These are phyloP conservation scores for Hemisphaericaspora xylofermentans DNA, from an alignment of 1,139 yeast genomes.

Conservation along the genomic window DNA sequence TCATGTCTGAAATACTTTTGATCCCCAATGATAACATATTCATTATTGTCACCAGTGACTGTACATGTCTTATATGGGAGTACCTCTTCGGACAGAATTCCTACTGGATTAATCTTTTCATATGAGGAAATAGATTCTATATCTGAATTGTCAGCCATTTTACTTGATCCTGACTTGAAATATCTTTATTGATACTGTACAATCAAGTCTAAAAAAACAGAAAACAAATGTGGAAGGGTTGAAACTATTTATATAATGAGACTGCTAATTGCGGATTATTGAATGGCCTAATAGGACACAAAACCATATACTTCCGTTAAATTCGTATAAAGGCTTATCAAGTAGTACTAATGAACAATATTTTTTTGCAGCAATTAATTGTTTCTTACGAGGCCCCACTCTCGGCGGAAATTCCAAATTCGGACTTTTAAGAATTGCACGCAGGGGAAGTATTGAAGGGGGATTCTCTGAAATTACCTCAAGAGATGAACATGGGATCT, in stretches of 20 bases:
- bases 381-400: background rate
- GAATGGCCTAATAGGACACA: background rate
- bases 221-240: background rate
- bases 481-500: no score
- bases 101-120: background rate
- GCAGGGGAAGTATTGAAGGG: background rate
- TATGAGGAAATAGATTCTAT: background rate
- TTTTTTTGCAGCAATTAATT: background rate
- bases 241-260: background rate
- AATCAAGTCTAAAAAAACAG: background rate
- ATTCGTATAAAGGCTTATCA: no score
- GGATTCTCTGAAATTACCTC: no score
- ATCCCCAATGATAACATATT: slow-evolving; percentile 19
- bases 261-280: background rate
- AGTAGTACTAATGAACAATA: no score
- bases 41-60: slow-evolving; percentile 13
- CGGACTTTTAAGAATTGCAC: no score
- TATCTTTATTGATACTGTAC: background rate
- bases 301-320: background rate
- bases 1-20: slow-evolving; percentile 30
- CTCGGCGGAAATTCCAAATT: background rate
- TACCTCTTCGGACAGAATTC: slow-evolving; percentile 1
- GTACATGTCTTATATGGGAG: slow-evolving; percentile 1
- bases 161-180: background rate
- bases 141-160: background rate